Conservation (phyloP, 2,329 filamentous ascomycete species). For the Trichoderma sp. region DNA sequence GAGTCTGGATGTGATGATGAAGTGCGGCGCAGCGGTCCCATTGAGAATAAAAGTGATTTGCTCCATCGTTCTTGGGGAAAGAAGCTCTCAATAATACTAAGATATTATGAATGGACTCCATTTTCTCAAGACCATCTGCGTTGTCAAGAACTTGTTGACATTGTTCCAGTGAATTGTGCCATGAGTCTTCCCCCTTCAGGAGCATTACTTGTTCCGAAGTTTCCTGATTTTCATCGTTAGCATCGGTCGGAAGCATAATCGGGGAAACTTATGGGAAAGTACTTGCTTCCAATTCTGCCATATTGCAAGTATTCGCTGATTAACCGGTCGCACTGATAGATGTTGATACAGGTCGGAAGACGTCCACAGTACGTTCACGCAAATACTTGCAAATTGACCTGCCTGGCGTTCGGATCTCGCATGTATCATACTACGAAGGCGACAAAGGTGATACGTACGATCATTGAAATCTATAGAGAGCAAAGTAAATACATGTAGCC, state of each 20-base stretch:
- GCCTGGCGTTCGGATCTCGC: not conserved
- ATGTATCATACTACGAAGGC: not conserved
- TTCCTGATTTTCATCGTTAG: not conserved
- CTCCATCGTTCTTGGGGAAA: not conserved
- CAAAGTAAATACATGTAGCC: not conserved
- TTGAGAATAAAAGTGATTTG: not conserved
- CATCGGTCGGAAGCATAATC: not conserved
- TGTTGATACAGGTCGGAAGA: not conserved
- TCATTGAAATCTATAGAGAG: not conserved
- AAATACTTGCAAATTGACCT: not conserved
- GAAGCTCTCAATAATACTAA: not conserved
- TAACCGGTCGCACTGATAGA: not conserved
- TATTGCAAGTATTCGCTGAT: not conserved
- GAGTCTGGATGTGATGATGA: not conserved
- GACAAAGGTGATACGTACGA: not conserved
- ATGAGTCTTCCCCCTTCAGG: not conserved
- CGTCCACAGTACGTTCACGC: not conserved
- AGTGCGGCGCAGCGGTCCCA: not conserved
- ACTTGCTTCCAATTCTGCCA: not conserved
- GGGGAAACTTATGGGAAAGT: not conserved
- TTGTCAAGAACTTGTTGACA: not conserved
- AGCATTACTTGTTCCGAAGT: not conserved
- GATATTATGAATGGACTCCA: not conserved
- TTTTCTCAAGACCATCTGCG: not conserved
- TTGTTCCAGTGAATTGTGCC: not conserved